phyloP scores from a whole-genome alignment of 1,139 yeast genomes.

The Groenewaldozyma auringiensis region DNA sequence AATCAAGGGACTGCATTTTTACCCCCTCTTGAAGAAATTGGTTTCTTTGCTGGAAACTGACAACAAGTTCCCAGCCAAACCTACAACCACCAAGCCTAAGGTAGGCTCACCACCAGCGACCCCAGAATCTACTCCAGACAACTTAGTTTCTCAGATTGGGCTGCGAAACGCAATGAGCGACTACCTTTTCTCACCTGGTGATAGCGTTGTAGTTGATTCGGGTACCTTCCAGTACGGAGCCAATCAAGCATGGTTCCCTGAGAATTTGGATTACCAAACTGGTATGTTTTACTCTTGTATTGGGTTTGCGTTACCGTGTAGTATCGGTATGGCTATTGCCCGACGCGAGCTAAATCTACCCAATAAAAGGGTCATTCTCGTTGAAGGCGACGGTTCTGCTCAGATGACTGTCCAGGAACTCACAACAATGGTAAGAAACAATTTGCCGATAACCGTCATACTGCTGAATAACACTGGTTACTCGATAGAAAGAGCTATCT shows the following conservation, averaged over 20 bases:
- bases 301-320: conserved; percentile 80
- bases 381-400: conserved; percentile 89
- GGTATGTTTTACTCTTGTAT: conserved; percentile 76
- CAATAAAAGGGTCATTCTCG: conserved; percentile 50
- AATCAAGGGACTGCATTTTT: conserved; percentile 37
- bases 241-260: conserved; percentile 37
- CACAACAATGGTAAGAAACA: conserved; percentile 55
- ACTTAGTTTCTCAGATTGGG: conserved; percentile 33
- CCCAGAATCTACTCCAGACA: conserved; percentile 18
- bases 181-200: conserved; percentile 46
- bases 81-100: conserved; percentile 18
- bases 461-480: conserved; percentile 78
- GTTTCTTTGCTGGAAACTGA: conserved; percentile 29
- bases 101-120: conserved; percentile 9
- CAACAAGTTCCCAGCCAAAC: conserved; percentile 25
- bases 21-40: conserved; percentile 40
- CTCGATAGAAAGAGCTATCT: conserved; percentile 75
- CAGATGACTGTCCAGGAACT: conserved; percentile 79
- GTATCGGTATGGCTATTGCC: conserved; percentile 72
- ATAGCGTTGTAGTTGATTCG: conserved; percentile 64
- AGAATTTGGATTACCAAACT: conserved; percentile 24
- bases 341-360: conserved; percentile 39
- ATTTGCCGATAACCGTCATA: conserved; percentile 55
- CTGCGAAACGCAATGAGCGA: conserved; percentile 26
- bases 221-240: conserved; percentile 71